Conservation (phyloP, 345 rosid genomes). For the Lumnitzera littorea region DNA sequence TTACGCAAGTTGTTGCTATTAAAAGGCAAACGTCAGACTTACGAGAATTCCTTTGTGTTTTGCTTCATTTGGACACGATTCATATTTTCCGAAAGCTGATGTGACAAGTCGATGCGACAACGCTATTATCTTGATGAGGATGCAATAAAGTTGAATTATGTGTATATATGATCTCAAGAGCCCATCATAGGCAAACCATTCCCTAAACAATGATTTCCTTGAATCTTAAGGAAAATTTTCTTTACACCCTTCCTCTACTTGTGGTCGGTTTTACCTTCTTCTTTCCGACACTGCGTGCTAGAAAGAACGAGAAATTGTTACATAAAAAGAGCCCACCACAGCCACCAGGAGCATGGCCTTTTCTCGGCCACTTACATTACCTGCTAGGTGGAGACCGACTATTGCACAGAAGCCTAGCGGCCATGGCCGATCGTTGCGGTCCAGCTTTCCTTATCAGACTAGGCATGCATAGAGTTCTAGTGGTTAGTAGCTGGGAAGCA, state of each 20-base stretch:
- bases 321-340: constrained; percentile 13
- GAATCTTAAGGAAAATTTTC: neutral
- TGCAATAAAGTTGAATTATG: too few relatives aligned
- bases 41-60: too few relatives aligned
- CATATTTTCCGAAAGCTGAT: too few relatives aligned
- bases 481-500: constrained; percentile 21
- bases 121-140: too few relatives aligned
- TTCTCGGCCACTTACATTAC: constrained; percentile 27
- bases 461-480: constrained; percentile 14
- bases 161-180: too few relatives aligned
- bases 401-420: constrained; percentile 13
- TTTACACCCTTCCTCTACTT: constrained; percentile 2
- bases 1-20: too few relatives aligned
- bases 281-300: neutral
- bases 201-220: neutral
- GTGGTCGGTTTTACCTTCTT: neutral
- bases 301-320: constrained; percentile 3
- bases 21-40: too few relatives aligned
- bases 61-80: too few relatives aligned
- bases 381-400: constrained; percentile 12
- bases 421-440: constrained; percentile 19
- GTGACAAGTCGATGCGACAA: too few relatives aligned
- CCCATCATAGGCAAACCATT: too few relatives aligned
- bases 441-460: constrained; percentile 21
- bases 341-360: constrained; percentile 24